Base-by-base conservation (phyloP, 1,284 basidiomycete species). In the Cutaneotrichosporon mucoides region DNA sequence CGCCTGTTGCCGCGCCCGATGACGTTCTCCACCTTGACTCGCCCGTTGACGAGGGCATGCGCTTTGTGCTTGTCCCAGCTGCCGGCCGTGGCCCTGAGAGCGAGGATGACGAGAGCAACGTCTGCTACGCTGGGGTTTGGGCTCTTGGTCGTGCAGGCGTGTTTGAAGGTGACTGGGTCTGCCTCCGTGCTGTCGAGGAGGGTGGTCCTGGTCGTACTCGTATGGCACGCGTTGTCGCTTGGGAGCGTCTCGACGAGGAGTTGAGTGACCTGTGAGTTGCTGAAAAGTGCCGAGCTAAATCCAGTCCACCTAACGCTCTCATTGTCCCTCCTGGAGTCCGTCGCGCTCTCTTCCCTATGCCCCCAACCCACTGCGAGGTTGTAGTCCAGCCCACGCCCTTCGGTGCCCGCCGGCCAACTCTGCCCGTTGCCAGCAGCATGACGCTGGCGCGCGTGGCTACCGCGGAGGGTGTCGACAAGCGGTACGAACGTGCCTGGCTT, bases 101-200 rank as follows among this genome's bases (percentile, higher is more conserved):
- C 24, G 56, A 56, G 16, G 58, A 55, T 33, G 65, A 63, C 42
- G 56, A 61, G 33, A 50, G 63, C 44, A 51, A 64, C 41, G 63
- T 73, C 9, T 73, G 68, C 56, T 77, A 73, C 70, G 64, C 78
- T 5, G 70, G 69, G 9, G 70, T 76, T 3, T 72, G 80, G 15
- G 87, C 89, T 55, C 80, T 97, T 13, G 85, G 85, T 10, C 81
- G 82, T 51, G 77, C 92, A 35, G 92, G 92, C 0, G 78, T 90
- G 4, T 84, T 94, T 64, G 86, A 86, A 66, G 89, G 90, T 38
- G 91, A 96, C 73, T 95, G 92, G 92, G 92, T 90, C 68, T 67
- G 86, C 72, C 59, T 68, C 42, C 38, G 64, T 40, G 62, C 61
- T 8, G 56, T 41, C 12, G 68, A 70, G 34, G 59, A 64, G 24